Evolutionary conservation across 106 monocot species (phyloP).

Genomic region (Allium cepa): DNA sequence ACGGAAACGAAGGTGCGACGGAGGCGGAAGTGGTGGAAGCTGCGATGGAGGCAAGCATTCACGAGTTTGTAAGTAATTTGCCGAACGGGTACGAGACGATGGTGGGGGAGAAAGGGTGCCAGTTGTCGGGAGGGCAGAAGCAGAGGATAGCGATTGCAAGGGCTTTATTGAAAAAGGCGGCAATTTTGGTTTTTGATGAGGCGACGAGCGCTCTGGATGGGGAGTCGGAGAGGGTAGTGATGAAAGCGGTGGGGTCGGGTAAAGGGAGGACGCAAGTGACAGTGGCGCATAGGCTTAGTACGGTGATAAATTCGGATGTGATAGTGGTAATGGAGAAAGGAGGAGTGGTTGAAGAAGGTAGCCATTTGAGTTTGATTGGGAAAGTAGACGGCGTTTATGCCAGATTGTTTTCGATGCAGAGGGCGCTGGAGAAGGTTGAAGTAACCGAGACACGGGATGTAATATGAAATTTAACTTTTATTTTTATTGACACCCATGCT

Average conservation of each 20-base stretch:
- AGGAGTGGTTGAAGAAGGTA: conserved; percentile 26
- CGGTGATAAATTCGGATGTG: conserved; percentile 28
- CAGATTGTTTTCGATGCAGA: conserved; percentile 30
- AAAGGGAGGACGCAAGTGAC: conserved; percentile 23
- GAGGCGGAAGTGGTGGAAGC: conserved; percentile 35
- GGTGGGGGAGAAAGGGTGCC: conserved; percentile 47
- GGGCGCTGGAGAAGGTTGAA: conserved; percentile 17
- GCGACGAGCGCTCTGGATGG: conserved; percentile 39
- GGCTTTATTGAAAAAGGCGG: conserved; percentile 24
- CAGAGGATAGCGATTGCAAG: conserved; percentile 48
- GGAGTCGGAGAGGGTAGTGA: conserved; percentile 25
- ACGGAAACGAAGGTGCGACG: conserved; percentile 24
- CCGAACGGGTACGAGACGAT: conserved; percentile 38
- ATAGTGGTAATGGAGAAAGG: conserved; percentile 43
- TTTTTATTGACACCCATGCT: too few relatives aligned
- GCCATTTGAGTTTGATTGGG: conserved; percentile 17
- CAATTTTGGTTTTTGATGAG: conserved; percentile 34
- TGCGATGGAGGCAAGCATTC: conserved; percentile 32
- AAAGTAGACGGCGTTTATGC: conserved; percentile 23
- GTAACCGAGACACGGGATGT: not conserved
- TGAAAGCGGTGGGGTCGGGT: conserved; percentile 15
- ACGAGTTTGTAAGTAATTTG: conserved; percentile 35
- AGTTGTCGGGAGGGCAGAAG: conserved; percentile 38
- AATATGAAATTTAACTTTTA: too few relatives aligned
- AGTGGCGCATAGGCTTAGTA: conserved; percentile 38